Base-by-base conservation (phyloP, 208 protist genomes). In the Strigomonas oncopelti region DNA sequence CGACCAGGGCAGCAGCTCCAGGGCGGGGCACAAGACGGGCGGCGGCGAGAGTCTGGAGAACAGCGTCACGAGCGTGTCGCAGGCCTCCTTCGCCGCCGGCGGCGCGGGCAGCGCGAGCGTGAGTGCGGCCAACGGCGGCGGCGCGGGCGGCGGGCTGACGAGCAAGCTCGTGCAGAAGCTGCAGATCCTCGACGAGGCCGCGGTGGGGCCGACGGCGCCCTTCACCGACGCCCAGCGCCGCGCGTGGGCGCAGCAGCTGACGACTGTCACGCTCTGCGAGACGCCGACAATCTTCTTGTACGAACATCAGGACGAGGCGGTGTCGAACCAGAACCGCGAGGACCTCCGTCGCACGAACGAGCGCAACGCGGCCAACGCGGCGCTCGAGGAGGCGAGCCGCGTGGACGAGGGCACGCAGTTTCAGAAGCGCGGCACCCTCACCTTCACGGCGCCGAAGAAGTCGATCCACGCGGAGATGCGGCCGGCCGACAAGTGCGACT, bases 251-350 rank as follows among this genome's bases (percentile, higher is more conserved):
- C 66, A 81, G 20, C 70, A 58, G 20, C 78, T 84, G 57, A 93
- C 81, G 29, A 88, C 78, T 48, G 64, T 97, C 57, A 75, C 78
- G 27, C 75, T 97, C 14, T 66, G 63, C 16, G 90, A 97, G 72
- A 97, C 92, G 11, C 88, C 88, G 5, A 94, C 88, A 31, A 82
- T 94, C 24, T 91, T 94, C 62, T 68, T 97, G 0, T 97, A 91
- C 72, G 75, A 38, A 14, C 87, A 93, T 57, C 88, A 91, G 61
- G 92, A 97, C 75, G 92, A 95, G 69, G 72, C 78, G 25, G 87
- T 96, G 42, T 81, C 81, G 34, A 85, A 83, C 62, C 87, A 91
- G 56, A 46, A 84, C 45, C 58, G 29, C 16, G 74, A 88, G 45
- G 75, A 82, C 61, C 62, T 90, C 29, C 20, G 61, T 5, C 46